These are phyloP conservation scores for Pseudotsuga menziesii DNA, from an alignment of 75 land plant species.

Conservation along the genomic window DNA sequence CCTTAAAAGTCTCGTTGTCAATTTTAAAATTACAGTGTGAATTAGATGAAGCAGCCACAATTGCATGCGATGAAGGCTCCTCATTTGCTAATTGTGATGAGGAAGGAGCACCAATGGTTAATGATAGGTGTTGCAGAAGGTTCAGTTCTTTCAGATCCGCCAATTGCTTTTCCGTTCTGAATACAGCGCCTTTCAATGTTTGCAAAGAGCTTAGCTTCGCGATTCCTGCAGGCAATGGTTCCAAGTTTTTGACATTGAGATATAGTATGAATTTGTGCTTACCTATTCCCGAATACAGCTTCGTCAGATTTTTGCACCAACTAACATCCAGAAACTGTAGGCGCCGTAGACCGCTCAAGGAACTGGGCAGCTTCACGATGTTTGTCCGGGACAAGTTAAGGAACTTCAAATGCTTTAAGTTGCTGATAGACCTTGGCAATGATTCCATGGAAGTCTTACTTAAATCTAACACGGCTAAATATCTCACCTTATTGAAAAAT, in stretches of 20 bases:
- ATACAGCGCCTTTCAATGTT: background rate
- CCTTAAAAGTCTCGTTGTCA: background rate
- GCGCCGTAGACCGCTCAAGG: background rate
- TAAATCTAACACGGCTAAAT: background rate
- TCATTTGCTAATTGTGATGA: too few relatives aligned
- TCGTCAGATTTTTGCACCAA: background rate
- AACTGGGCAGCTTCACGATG: background rate
- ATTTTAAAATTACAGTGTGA: background rate
- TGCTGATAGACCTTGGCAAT: background rate
- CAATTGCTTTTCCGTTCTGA: background rate
- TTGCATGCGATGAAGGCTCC: background rate
- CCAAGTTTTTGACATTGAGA: background rate
- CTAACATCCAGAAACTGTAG: slow-evolving; percentile 7
- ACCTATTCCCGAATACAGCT: background rate
- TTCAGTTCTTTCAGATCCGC: background rate
- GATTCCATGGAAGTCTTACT: background rate
- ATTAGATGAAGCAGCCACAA: too few relatives aligned
- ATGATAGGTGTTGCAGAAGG: background rate
- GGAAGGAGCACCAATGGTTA: background rate
- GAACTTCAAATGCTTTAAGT: background rate
- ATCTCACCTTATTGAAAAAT: background rate
- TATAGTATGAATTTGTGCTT: background rate
- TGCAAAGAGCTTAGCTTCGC: background rate
- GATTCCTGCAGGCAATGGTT: background rate
- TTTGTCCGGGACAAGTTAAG: background rate